These are phyloP conservation scores for Chalaropsis thielavioides DNA, from an alignment of 2,329 filamentous ascomycete species.

Conservation along the genomic window DNA sequence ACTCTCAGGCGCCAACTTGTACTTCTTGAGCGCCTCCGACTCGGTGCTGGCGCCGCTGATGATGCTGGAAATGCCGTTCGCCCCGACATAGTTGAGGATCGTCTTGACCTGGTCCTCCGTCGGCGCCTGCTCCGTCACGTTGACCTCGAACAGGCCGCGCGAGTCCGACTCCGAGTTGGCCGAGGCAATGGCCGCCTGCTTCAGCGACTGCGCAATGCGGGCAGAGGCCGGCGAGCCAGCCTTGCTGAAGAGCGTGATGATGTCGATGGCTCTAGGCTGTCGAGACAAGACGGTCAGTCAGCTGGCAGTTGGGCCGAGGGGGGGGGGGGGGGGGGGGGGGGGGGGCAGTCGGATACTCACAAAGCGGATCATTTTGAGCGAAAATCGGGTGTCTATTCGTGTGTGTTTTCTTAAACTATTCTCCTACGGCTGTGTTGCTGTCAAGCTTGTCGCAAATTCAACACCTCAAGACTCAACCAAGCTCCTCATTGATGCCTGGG, in stretches of 20 bases:
- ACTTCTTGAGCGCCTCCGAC: constrained; percentile 64
- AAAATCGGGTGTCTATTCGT: neutral
- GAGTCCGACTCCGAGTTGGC: constrained; percentile 22
- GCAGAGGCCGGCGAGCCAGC: constrained; percentile 57
- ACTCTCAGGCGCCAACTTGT: constrained; percentile 51
- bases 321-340: too few relatives aligned
- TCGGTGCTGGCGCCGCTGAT: constrained; percentile 60
- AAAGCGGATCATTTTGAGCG: constrained; percentile 33
- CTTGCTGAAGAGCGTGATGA: constrained; percentile 93
- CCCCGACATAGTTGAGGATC: constrained; percentile 70
- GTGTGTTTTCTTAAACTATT: neutral
- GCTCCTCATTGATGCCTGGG: neutral
- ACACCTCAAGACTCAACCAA: neutral
- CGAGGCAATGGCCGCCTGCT: constrained; percentile 48
- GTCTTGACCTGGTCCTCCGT: constrained; percentile 71
- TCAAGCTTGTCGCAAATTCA: neutral
- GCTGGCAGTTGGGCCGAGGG: too few relatives aligned
- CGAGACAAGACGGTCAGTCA: neutral
- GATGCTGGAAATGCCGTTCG: constrained; percentile 42
- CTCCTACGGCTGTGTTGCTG: neutral
- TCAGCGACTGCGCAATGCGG: constrained; percentile 58
- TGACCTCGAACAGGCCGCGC: constrained; percentile 67
- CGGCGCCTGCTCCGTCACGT: constrained; percentile 65
- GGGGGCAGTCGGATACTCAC: constrained; percentile 24
- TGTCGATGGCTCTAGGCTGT: constrained; percentile 69